phyloP scores from a whole-genome alignment of 2,329 filamentous ascomycete species.

The Sporothrix globosa region DNA sequence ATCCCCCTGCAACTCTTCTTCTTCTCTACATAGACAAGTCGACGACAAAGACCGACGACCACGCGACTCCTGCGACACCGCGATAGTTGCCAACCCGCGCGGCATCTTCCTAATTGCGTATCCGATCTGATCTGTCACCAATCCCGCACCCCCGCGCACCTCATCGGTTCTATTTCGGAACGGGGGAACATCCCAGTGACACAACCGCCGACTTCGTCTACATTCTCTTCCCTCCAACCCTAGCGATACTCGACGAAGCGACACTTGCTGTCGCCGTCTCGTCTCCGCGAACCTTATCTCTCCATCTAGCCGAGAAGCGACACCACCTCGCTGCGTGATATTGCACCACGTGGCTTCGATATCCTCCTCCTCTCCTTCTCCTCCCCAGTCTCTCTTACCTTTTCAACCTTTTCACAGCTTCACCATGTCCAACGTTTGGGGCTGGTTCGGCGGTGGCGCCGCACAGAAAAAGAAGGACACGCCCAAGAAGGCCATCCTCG shows the following conservation, averaged over 20 bases:
- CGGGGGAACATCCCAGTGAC: not conserved
- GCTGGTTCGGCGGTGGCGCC: constrained; percentile 86
- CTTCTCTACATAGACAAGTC: not conserved
- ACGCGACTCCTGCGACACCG: not conserved
- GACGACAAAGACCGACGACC: not conserved
- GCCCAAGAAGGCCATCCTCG: constrained; percentile 94
- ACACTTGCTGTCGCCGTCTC: not conserved
- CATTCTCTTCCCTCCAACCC: not conserved
- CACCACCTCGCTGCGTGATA: constrained; percentile 3
- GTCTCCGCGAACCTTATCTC: not conserved
- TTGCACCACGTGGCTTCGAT: not conserved
- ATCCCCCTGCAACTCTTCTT: not conserved
- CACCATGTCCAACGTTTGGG: constrained; percentile 70
- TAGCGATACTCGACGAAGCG: not conserved
- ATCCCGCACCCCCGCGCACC: not conserved
- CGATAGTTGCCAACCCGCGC: not conserved
- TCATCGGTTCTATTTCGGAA: constrained; percentile 14
- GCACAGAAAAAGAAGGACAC: constrained; percentile 88
- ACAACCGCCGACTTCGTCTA: not conserved
- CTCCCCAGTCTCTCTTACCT: not conserved
- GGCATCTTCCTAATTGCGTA: not conserved
- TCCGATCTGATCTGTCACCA: constrained; percentile 13
- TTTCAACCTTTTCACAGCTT: not conserved
- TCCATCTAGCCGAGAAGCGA: not conserved
- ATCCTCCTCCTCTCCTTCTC: not conserved